Base-by-base conservation (phyloP, 495 filamentous ascomycete genomes). In the Hypoxylon intermedium region DNA sequence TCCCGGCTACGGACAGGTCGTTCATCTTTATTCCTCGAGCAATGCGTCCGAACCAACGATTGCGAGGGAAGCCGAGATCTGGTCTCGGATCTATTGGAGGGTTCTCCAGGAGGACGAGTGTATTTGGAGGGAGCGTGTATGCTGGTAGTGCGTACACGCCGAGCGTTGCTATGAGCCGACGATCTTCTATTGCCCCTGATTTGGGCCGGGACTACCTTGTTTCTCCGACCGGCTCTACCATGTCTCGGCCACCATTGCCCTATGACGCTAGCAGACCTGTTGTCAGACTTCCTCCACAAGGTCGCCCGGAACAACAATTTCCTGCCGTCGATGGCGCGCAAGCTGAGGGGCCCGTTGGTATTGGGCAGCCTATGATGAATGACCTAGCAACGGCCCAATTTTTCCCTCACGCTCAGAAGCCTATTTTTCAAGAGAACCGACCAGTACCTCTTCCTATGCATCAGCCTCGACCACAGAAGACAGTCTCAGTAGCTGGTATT, bases 1-100 rank as follows among this genome's bases (percentile, higher is more conserved):
- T 93, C 73, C 94, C 94, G 5, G 85, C 90, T 9, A 81, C 81
- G 43, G 92, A 96, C 50, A 83, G 94, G 51, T 97, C 94, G 0
- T 99, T 99, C 69, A 95, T 98, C 63, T 99, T 99, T 74, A 99
- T 99, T 53, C 94, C 94, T 13, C 83, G 94, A 65, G 93, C 94
- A 12, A 82, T 95, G 73, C 84, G 94, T 64, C 95, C 95, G 34
- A 97, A 95, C 71, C 90, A 94, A 75, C 85, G 87, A 13, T 86
- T 87, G 55, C 81, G 88, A 30, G 87, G 91, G 28, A 85, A 89
- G 63, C 87, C 88, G 23, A 84, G 88, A 45, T 88, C 90, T 57
- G 78, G 77, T 16, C 69, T 87, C 65, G 76, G 82, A 64, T 80
- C 89, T 74, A 71, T 89, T 67, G 88, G 86, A 0, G 88, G 87